phyloP scores from a whole-genome alignment of 2,329 filamentous ascomycete species.

The Davidsoniella eucalypti region DNA sequence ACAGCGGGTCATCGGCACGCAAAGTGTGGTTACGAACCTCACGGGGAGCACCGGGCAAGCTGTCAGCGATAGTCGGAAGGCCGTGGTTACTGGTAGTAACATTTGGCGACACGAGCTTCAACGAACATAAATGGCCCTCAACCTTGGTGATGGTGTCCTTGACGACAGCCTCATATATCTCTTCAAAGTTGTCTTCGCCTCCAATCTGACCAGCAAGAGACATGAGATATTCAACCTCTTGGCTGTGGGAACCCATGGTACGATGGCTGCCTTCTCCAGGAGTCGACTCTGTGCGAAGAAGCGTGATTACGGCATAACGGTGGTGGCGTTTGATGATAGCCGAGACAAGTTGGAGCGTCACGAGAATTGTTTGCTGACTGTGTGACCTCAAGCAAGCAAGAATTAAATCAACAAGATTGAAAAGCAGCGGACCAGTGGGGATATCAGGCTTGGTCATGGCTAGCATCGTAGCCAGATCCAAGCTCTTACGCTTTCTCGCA shows the following conservation, averaged over 20 bases:
- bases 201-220: slow-evolving; percentile 51
- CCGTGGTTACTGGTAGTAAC: slow-evolving; percentile 39
- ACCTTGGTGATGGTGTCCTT: slow-evolving; percentile 54
- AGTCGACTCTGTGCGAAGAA: slow-evolving; percentile 51
- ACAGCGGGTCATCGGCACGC: slow-evolving; percentile 42
- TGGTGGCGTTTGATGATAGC: slow-evolving; percentile 79
- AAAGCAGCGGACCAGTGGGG: slow-evolving; percentile 63
- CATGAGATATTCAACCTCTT: slow-evolving; percentile 58
- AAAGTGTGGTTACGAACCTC: slow-evolving; percentile 46
- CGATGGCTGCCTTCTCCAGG: slow-evolving; percentile 35
- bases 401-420: slow-evolving; percentile 84
- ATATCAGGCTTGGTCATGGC: slow-evolving; percentile 41
- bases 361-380: slow-evolving; percentile 77
- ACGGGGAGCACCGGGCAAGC: slow-evolving; percentile 42
- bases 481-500: slow-evolving; percentile 68
- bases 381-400: slow-evolving; percentile 68
- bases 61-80: slow-evolving; percentile 36
- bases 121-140: slow-evolving; percentile 58
- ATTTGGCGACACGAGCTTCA: slow-evolving; percentile 48
- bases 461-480: slow-evolving; percentile 71
- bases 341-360: slow-evolving; percentile 74
- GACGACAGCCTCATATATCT: slow-evolving; percentile 54
- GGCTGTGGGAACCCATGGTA: slow-evolving; percentile 58
- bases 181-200: slow-evolving; percentile 52
- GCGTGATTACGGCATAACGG: slow-evolving; percentile 62